Conservation (phyloP, 371 early-diverging fungal species). For the Syncephalastrum sp. region DNA sequence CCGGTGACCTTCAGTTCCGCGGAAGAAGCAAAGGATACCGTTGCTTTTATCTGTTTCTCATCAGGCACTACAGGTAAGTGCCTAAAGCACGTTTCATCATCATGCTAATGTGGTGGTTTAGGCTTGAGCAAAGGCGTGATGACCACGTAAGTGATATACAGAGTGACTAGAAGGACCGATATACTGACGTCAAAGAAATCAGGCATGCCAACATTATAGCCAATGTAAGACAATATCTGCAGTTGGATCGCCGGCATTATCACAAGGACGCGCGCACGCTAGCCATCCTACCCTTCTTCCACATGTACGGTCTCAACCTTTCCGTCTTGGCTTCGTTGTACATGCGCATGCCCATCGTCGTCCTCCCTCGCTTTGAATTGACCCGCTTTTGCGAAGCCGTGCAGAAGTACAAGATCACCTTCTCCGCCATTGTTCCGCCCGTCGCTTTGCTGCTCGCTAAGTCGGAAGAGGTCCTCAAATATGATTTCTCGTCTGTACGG, state of each 20-base stretch:
- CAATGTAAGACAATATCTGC: constrained; percentile 59
- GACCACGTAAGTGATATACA: constrained; percentile 51
- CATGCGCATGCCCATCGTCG: constrained; percentile 43
- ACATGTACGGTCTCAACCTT: constrained; percentile 48
- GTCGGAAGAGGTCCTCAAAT: constrained; percentile 60
- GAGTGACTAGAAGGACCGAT: not conserved
- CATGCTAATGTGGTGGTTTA: not conserved
- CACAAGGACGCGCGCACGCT: constrained; percentile 30
- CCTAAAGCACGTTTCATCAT: not conserved
- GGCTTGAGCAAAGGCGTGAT: constrained; percentile 75
- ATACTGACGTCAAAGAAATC: not conserved
- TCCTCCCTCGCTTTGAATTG: constrained; percentile 70
- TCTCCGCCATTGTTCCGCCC: constrained; percentile 25
- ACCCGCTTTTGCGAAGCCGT: constrained; percentile 53
- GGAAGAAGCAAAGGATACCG: constrained; percentile 32
- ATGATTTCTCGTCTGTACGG: constrained; percentile 61
- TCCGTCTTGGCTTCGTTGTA: constrained; percentile 27
- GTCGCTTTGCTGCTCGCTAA: not conserved
- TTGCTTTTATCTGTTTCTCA: constrained; percentile 70
- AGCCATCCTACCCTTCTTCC: constrained; percentile 80
- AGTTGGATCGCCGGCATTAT: constrained; percentile 13
- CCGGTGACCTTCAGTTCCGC: constrained; percentile 19
- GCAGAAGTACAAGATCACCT: constrained; percentile 56
- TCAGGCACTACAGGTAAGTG: constrained; percentile 65
- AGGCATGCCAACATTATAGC: constrained; percentile 75